Evolutionary conservation across 2,329 filamentous ascomycete species (phyloP).

Genomic region (Tolypocladium ophioglossoides): DNA sequence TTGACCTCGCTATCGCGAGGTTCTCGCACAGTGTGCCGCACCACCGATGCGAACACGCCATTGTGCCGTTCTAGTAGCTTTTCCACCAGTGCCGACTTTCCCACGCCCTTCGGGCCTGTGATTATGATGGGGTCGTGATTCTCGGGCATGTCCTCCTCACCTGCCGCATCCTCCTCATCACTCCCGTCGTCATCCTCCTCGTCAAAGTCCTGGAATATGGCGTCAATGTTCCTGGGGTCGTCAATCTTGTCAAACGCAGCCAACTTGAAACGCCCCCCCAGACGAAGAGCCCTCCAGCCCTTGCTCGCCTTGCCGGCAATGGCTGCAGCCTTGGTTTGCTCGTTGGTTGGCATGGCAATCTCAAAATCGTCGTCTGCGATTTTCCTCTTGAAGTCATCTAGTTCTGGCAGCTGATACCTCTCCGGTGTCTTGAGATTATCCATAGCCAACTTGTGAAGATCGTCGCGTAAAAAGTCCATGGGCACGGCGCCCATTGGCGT

Average conservation of each 20-base stretch:
- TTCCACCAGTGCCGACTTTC: constrained; percentile 53
- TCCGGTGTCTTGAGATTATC: constrained; percentile 56
- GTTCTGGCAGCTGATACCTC: constrained; percentile 58
- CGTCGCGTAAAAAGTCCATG: constrained; percentile 67
- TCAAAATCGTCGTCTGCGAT: constrained; percentile 78
- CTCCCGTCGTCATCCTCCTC: constrained; percentile 24
- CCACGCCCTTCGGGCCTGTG: constrained; percentile 50
- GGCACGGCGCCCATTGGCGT: constrained; percentile 63
- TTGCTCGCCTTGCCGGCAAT: constrained; percentile 74
- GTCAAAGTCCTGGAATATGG: constrained; percentile 41
- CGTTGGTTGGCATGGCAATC: constrained; percentile 66
- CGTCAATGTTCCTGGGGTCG: constrained; percentile 59
- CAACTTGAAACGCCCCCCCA: constrained; percentile 65
- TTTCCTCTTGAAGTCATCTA: constrained; percentile 59
- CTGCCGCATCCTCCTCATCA: constrained; percentile 20
- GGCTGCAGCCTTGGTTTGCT: constrained; percentile 42
- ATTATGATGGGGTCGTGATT: constrained; percentile 52
- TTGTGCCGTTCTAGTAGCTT: constrained; percentile 53
- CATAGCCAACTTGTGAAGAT: constrained; percentile 46
- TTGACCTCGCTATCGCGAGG: constrained; percentile 38
- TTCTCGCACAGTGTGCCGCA: constrained; percentile 43
- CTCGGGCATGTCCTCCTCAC: constrained; percentile 29
- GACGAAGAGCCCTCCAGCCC: constrained; percentile 78
- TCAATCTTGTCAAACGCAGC: constrained; percentile 80
- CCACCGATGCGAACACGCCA: constrained; percentile 51